phyloP scores from a whole-genome alignment of 345 rosid genomes.

The Aquilaria malaccensis region DNA sequence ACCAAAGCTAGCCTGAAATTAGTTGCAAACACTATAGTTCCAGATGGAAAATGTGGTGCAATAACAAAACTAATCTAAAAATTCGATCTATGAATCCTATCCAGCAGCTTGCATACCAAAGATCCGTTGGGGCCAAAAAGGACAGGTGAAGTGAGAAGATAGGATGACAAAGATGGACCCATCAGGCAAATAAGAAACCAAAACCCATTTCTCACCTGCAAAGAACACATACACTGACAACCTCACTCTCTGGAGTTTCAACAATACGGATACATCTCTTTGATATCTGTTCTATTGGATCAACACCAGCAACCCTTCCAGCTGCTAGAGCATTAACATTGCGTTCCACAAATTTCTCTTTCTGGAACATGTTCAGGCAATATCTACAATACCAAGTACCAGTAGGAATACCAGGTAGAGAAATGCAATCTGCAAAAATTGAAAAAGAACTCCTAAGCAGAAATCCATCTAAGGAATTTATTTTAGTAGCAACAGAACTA shows the following conservation, averaged over 20 bases:
- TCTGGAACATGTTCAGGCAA: constrained; percentile 53
- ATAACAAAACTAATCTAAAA: no score
- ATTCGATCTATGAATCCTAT: no score
- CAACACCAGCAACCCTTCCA: constrained; percentile 84
- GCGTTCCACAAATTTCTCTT: constrained; percentile 60
- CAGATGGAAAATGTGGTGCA: no score
- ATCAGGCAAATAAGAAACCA: background rate
- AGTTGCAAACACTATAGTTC: no score
- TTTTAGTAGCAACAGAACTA: constrained; percentile 6
- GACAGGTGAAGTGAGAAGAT: background rate
- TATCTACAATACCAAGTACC: constrained; percentile 83
- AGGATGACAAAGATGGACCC: background rate
- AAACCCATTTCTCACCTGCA: constrained; percentile 54
- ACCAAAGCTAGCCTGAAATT: background rate
- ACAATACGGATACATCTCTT: constrained; percentile 86
- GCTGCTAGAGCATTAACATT: constrained; percentile 86
- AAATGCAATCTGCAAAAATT: constrained; percentile 40
- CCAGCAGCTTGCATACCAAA: no score
- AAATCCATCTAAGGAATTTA: constrained; percentile 3
- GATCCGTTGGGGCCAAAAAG: background rate
- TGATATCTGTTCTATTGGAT: constrained; percentile 80
- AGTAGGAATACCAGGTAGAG: constrained; percentile 43
- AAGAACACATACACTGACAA: constrained; percentile 70
- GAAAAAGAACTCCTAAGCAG: background rate
- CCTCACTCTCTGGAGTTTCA: constrained; percentile 45